Conservation (phyloP, 306 rosid genomes). For the Rosa rugosa region DNA sequence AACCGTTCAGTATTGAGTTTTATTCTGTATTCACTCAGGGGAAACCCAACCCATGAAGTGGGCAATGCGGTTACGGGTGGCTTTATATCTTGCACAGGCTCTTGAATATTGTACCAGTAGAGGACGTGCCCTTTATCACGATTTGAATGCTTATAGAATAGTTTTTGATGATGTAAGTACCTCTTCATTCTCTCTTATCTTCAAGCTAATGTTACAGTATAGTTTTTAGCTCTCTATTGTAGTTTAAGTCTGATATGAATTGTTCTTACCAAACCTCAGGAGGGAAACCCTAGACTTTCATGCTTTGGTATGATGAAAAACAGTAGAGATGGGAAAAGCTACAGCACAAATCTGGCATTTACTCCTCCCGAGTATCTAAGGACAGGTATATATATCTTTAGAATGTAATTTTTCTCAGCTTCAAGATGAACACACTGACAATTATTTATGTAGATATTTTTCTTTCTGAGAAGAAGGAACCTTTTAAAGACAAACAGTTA, state of each 20-base stretch:
- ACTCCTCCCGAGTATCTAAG: slow-evolving; percentile 94
- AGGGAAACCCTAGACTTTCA: slow-evolving; percentile 89
- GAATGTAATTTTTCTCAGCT: slow-evolving; percentile 13
- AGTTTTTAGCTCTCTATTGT: background rate
- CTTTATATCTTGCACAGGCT: slow-evolving; percentile 89
- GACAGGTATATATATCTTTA: slow-evolving; percentile 60
- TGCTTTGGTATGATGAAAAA: slow-evolving; percentile 98
- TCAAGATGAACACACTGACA: slow-evolving; percentile 4
- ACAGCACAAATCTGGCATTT: slow-evolving; percentile 92
- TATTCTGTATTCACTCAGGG: slow-evolving; percentile 54
- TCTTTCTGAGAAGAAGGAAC: background rate
- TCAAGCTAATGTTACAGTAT: background rate
- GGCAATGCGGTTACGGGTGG: slow-evolving; percentile 96
- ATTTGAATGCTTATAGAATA: slow-evolving; percentile 91
- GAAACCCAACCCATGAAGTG: slow-evolving; percentile 92
- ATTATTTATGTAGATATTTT: background rate
- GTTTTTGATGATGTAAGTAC: slow-evolving; percentile 83
- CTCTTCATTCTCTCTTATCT: slow-evolving; percentile 22
- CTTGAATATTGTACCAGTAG: slow-evolving; percentile 89
- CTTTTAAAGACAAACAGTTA: background rate
- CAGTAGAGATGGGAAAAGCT: slow-evolving; percentile 96
- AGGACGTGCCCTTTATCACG: slow-evolving; percentile 94
- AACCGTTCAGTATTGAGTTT: slow-evolving; percentile 11
- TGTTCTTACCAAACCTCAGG: slow-evolving; percentile 47
- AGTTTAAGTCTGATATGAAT: slow-evolving; percentile 14